Evolutionary conservation across 305 asterid genomes (phyloP).

Genomic region (Solanum hybrid): DNA sequence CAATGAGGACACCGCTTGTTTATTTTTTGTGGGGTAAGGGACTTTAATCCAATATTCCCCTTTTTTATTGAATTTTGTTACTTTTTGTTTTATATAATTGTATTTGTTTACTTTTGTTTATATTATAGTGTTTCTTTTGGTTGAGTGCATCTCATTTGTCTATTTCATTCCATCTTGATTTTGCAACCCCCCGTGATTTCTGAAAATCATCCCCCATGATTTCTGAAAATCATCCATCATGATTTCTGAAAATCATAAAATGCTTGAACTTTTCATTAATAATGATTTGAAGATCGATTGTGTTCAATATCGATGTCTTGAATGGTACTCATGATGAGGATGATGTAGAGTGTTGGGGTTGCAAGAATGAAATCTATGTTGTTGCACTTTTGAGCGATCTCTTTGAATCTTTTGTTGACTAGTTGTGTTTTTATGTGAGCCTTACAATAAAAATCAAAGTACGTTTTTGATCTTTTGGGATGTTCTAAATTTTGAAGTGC

Average conservation of each 20-base stretch:
- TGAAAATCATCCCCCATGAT: no score
- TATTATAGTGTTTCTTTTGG: not conserved
- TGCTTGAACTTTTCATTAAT: not conserved
- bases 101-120: not conserved
- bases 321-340: no score
- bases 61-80: not conserved
- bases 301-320: not conserved
- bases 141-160: not conserved
- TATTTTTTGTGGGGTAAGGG: not conserved
- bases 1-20: not conserved
- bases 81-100: not conserved
- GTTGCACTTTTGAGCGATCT: no score
- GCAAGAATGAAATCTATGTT: no score
- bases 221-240: no score
- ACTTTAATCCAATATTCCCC: not conserved
- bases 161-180: not conserved
- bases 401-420: no score
- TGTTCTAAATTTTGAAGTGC: no score
- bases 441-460: no score
- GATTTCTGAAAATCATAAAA: not conserved
- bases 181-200: not conserved
- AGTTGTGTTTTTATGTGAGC: no score
- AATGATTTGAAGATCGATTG: not conserved
- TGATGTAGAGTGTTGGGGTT: no score
- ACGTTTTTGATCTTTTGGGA: no score